These are phyloP conservation scores for Eimeria praecox DNA, from an alignment of 169 alveolate genomes.

Conservation along the genomic window DNA sequence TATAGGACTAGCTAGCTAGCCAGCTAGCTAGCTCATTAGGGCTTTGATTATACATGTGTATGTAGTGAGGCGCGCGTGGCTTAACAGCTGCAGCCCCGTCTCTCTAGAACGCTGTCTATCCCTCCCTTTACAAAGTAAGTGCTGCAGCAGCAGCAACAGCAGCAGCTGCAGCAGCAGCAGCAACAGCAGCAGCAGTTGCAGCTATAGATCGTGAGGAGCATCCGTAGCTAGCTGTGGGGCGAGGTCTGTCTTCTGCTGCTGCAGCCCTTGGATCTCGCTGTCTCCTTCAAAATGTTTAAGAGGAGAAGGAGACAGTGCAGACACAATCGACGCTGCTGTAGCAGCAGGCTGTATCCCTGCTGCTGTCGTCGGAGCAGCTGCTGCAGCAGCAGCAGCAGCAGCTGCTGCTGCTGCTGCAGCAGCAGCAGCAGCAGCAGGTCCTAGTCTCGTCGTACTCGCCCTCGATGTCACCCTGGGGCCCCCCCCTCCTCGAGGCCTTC, in stretches of 20 bases:
- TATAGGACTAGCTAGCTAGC: too few relatives aligned
- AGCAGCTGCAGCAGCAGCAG: slow-evolving; percentile 45
- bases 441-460: too few relatives aligned
- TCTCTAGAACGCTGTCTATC: not conserved
- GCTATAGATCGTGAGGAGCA: not conserved
- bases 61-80: too few relatives aligned
- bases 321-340: not conserved
- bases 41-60: too few relatives aligned
- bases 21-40: too few relatives aligned
- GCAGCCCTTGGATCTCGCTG: not conserved
- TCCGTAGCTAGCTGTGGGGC: slow-evolving; percentile 18
- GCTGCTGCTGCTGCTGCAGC: not conserved
- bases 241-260: not conserved
- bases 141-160: not conserved
- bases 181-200: slow-evolving; percentile 23
- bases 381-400: slow-evolving; percentile 15
- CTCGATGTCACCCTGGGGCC: not conserved
- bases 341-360: not conserved
- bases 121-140: not conserved
- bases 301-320: slow-evolving; percentile 11
- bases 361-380: not conserved
- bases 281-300: not conserved
- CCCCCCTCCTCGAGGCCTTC: slow-evolving; percentile 13
- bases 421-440: not conserved
- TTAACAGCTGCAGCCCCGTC: not conserved